Evolutionary conservation across 805 yeast genomes (phyloP), one percentile per base, ranked within the genome.

Genomic region (Peterozyma xylosa): DNA sequence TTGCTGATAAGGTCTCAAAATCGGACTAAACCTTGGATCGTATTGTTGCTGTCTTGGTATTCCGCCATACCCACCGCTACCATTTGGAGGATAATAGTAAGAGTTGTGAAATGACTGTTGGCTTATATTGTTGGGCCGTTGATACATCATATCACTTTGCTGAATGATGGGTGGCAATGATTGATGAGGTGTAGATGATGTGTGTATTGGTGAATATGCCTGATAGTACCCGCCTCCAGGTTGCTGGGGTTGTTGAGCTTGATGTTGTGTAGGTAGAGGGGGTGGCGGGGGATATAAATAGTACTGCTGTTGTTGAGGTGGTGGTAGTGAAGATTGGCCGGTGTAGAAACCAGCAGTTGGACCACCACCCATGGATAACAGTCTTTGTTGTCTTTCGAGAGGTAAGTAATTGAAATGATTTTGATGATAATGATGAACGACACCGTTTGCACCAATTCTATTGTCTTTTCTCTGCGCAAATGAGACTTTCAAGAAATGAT

Each of bases 401-500:
- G 27, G 14, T 14, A 15, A 15, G 21, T 44, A 44, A 17, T 30
- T 44, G 17, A 62, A 45, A 43, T 61, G 64, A 44, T 63, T 63
- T 45, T 63, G 68, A 43, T 53, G 59, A 42, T 63, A 59, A 42
- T 63, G 67, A 48, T 60, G 64, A 29, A 62, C 42, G 42, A 51
- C 53, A 15, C 66, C 68, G 21, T 45, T 46, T 36, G 55, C 51
- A 37, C 56, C 56, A 42, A 49, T 54, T 59, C 78, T 71, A 57
- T 76, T 80, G 57, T 79, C 75, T 65, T 79, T 78, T 62, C 82
- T 71, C 62, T 82, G 89, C 21, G 95, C 95, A 64, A 86, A 78
- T 39, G 91, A 82, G 34, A 86, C 90, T 54, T 71, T 72, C 42
- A 82, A 63, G 52, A 64, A 67, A 52, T 74, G 74, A 40, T 79